phyloP scores from a whole-genome alignment of 2,329 filamentous ascomycete genomes.

The Xylaria digitata region DNA sequence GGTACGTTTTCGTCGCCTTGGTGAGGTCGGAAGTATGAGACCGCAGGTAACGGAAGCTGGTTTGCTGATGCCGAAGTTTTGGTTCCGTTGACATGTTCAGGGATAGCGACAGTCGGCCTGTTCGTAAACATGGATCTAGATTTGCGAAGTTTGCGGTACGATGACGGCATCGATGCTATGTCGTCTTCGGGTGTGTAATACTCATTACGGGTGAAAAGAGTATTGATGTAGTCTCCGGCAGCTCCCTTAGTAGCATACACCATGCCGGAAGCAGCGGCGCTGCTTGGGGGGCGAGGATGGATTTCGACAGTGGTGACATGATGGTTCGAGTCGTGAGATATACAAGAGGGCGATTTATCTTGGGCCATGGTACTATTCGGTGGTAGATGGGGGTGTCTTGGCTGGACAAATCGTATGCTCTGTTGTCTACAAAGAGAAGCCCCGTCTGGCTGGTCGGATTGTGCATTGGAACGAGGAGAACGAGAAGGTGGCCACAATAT shows the following conservation, averaged over 20 bases:
- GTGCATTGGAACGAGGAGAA: conserved; percentile 35
- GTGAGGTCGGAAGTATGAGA: neutral
- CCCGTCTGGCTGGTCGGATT: conserved; percentile 34
- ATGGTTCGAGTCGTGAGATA: conserved; percentile 10
- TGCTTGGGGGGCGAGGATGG: conserved; percentile 32
- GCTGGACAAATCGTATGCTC: conserved; percentile 66
- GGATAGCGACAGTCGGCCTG: conserved; percentile 40
- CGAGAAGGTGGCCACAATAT: conserved; percentile 51
- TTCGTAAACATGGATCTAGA: conserved; percentile 66
- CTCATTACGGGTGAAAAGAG: conserved; percentile 54
- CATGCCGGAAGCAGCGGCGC: conserved; percentile 45
- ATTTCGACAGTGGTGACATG: conserved; percentile 14
- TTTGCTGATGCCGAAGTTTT: conserved; percentile 30
- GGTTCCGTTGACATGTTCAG: conserved; percentile 16
- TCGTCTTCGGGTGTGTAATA: conserved; percentile 62
- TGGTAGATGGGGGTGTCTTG: conserved; percentile 23
- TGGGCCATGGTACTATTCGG: conserved; percentile 19
- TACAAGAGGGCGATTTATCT: conserved; percentile 17
- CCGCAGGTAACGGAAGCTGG: conserved; percentile 27
- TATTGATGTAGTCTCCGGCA: conserved; percentile 53
- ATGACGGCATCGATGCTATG: conserved; percentile 59
- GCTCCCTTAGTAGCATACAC: conserved; percentile 46
- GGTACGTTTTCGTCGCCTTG: conserved; percentile 48
- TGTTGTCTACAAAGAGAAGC: conserved; percentile 57
- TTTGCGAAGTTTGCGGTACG: conserved; percentile 63